These are phyloP conservation scores for Zalerion maritima DNA, from an alignment of 495 filamentous ascomycete species.

Conservation along the genomic window DNA sequence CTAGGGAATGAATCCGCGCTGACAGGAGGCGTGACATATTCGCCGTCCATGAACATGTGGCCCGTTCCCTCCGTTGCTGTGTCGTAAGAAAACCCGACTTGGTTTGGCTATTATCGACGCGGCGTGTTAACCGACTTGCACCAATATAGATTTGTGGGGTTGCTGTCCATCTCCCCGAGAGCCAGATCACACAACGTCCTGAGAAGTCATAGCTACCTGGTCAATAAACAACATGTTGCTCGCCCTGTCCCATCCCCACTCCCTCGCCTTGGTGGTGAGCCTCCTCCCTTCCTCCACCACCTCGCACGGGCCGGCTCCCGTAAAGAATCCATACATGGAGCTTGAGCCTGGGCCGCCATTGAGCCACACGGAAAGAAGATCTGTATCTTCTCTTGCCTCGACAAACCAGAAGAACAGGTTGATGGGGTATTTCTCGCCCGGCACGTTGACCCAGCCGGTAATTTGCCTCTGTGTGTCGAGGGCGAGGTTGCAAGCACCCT, in stretches of 20 bases:
- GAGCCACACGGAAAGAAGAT: slow-evolving; percentile 52
- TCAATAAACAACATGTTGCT: slow-evolving; percentile 65
- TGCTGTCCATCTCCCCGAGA: slow-evolving; percentile 2
- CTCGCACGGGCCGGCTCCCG: slow-evolving; percentile 36
- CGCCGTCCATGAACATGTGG: slow-evolving; percentile 19
- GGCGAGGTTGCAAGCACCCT: slow-evolving; percentile 38
- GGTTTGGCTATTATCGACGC: slow-evolving; percentile 36
- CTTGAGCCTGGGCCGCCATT: slow-evolving; percentile 51
- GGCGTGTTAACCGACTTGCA: too few relatives aligned
- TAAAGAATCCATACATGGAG: slow-evolving; percentile 56
- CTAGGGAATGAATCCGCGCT: too few relatives aligned
- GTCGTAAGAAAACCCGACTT: slow-evolving; percentile 44
- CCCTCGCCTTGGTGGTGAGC: too few relatives aligned
- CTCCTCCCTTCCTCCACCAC: slow-evolving; percentile 30
- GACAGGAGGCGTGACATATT: too few relatives aligned
- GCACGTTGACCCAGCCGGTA: slow-evolving; percentile 34
- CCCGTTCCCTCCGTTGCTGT: slow-evolving; percentile 35
- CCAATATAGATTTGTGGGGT: slow-evolving; percentile 25
- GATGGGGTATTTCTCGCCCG: slow-evolving; percentile 42
- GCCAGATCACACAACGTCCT: slow-evolving; percentile 8
- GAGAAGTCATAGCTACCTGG: slow-evolving; percentile 24
- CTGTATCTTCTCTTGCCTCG: slow-evolving; percentile 42
- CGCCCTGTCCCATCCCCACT: slow-evolving; percentile 55
- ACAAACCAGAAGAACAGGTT: slow-evolving; percentile 69
- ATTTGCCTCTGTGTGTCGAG: slow-evolving; percentile 42